Evolutionary conservation across 257 asterid genomes (phyloP).

Genomic region (Fraxinus cuspidata): DNA sequence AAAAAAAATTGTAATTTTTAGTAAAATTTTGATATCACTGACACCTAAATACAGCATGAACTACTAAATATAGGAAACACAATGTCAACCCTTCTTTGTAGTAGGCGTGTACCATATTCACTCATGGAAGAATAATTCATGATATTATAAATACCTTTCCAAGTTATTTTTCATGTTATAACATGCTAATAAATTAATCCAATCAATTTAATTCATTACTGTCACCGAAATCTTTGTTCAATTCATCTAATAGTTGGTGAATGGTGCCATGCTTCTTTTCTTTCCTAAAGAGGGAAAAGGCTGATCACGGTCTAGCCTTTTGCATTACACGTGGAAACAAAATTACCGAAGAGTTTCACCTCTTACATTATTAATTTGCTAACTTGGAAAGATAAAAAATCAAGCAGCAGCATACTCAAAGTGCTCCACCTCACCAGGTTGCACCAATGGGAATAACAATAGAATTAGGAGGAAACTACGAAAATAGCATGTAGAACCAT

Average conservation of each 20-base stretch:
- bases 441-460: constrained; percentile 16
- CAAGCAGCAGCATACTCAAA: not conserved
- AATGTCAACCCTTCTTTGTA: not conserved
- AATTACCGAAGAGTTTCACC: too few relatives aligned
- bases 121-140: too few relatives aligned
- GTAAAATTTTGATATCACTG: not conserved
- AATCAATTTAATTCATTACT: too few relatives aligned
- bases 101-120: too few relatives aligned
- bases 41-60: not conserved
- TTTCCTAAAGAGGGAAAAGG: not conserved
- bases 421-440: not conserved
- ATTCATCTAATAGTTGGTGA: not conserved
- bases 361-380: not conserved
- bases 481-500: not conserved
- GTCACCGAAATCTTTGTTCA: too few relatives aligned
- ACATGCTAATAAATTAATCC: too few relatives aligned
- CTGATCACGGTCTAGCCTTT: not conserved
- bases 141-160: too few relatives aligned
- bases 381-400: not conserved
- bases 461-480: not conserved
- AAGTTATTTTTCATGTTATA: too few relatives aligned
- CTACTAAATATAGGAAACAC: not conserved
- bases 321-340: not conserved
- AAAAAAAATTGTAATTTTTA: not conserved
- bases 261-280: not conserved